Base-by-base conservation (phyloP, 371 early-diverging fungal genomes). In the Lichtheimia corymbifera region DNA sequence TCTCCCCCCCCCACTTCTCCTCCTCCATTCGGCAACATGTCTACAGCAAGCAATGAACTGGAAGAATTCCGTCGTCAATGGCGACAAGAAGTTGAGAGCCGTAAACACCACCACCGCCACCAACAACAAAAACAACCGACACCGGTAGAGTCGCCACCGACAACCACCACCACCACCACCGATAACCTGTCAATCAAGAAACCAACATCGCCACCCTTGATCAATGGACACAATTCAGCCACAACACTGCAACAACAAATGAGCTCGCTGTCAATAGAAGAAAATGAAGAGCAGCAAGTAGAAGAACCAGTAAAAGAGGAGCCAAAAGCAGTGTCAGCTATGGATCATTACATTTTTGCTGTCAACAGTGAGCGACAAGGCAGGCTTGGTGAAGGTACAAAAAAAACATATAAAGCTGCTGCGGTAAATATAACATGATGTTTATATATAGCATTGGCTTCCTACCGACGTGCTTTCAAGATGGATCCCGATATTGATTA, bases 391-490 rank as follows among this genome's bases (percentile, higher is more conserved):
- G 60, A 77, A 77, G 84, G 84, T 82, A 68, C 60, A 42, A 17
- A 20, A 45, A 17, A 30, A 7, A 11, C 14, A 35, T 35, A 11
- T 6, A 35, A 35, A 35, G 35, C 35, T 35, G 2, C 11, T 35
- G 35, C 35, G 11, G 11, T 11, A 11, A 35, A 35, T 35, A 11
- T 28, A 35, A 6, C 35, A 11, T 35, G 9, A 9, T 9, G 35
- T 35, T 9, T 35, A 2, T 11, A 9, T 15, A 17, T 44, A 84
- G 86, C 86, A 30, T 51, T 86, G n/a, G 71, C 64, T 12, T 50
- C 66, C 35, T 86, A 86, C 63, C 72, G 80, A 20, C 76, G 72
- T 50, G 86, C 86, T 17, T 83, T 83, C 53, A 76, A 76, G 58
- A 47, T 82, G 45, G 73, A 83, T 64, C 72, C 77, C 2, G 67